phyloP scores from a whole-genome alignment of 805 yeast genomes.

The Candida vaughaniae region DNA sequence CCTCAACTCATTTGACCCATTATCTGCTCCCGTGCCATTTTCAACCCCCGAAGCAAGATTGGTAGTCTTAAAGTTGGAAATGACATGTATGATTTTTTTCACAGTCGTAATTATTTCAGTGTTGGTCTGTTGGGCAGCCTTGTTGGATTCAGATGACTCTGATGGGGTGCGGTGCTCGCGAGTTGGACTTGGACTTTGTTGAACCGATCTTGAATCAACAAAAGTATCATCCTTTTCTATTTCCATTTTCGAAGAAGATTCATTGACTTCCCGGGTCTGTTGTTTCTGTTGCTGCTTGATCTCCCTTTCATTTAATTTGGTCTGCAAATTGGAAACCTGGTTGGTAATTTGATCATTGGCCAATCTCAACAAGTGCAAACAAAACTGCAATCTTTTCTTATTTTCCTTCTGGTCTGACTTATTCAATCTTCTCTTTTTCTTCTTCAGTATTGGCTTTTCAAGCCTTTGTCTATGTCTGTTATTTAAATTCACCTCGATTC shows the following conservation, averaged over 20 bases:
- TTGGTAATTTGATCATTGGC: conserved; percentile 76
- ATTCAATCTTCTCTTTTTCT: conserved; percentile 13
- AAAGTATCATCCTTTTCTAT: conserved; percentile 6
- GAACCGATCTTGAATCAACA: conserved; percentile 6
- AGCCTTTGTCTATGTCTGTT: conserved; percentile 30
- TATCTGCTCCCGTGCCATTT: conserved; percentile 4
- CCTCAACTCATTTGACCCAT: conserved; percentile 37
- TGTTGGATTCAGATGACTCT: conserved; percentile 7
- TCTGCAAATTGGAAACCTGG: conserved; percentile 64
- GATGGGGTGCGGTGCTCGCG: background rate
- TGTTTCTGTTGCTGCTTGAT: conserved; percentile 23
- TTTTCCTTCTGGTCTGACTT: conserved; percentile 47
- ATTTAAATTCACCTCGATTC: conserved; percentile 46
- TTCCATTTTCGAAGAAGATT: background rate
- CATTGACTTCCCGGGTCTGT: background rate
- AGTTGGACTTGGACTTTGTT: conserved; percentile 9
- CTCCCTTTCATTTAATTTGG: conserved; percentile 46
- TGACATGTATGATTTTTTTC: conserved; percentile 79
- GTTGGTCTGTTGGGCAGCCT: conserved; percentile 48
- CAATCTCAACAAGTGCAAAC: conserved; percentile 73
- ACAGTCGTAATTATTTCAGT: conserved; percentile 86
- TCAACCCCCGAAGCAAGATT: conserved; percentile 58
- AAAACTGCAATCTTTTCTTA: conserved; percentile 70
- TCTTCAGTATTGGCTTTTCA: conserved; percentile 13
- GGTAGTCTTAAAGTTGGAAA: conserved; percentile 64